Base-by-base conservation (phyloP, 768 basidiomycete species). In the Calocybe cyanea region DNA sequence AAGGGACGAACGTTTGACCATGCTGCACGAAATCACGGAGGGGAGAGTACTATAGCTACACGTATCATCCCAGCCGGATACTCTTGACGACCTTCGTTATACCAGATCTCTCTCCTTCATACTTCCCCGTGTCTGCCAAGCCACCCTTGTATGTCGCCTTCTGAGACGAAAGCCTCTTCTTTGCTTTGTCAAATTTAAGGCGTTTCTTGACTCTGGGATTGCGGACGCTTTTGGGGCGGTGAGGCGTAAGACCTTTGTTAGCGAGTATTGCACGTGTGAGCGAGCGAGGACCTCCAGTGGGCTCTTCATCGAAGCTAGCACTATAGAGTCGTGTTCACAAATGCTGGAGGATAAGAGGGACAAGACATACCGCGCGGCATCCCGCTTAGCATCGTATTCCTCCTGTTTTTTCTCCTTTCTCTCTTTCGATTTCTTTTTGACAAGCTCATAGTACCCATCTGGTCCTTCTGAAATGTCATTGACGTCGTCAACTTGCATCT, bases 121-220 rank as follows among this genome's bases (percentile, higher is more conserved):
- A 98, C 53, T 71, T 72, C 11, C 78, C 83, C 34, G 76, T 72
- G 46, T 80, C 80, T 11, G 76, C 77, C 45, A 86, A 62, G 31
- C 93, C 93, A 43, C 92, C 92, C 63, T 87, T 94, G 79, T 82
- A 98, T n/a, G 93, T 76, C 14, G 93, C 83, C 64, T 90, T 87
- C 65, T 93, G 92, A 18, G 88, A 92, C 21, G 85, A 69, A 11
- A 97, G 70, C 68, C 85, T 92, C 70, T 88, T 92, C 75, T 95
- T 90, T 52, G 94, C 95, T 68, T 96, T 87, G 59, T 94, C 94
- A 73, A 85, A 98, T 60, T 77, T 85, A 67, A 85, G 77, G 25
- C 92, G 80, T 65, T 99, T 99, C 80, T 28, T 98, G 66, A 98
- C 93, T 50, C 96, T 83, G 33, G 95, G 94, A 69, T 99, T 99